Evolutionary conservation across 352 stramenopile genomes (phyloP), one percentile per base, ranked within the genome.

Genomic region (Pythium utonaiense): DNA sequence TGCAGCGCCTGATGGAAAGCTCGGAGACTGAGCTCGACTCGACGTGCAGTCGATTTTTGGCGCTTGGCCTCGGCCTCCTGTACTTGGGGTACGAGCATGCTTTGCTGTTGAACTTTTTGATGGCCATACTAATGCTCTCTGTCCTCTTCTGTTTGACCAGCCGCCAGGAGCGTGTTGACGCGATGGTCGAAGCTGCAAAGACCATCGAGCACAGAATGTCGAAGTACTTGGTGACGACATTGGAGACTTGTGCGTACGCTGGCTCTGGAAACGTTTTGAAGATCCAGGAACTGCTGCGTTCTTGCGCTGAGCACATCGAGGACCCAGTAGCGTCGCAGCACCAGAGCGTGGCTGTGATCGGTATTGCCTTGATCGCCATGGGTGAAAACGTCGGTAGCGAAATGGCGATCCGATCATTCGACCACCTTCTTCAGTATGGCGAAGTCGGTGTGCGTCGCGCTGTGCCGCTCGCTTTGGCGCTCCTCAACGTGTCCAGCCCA

Each of bases 381-480:
- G 97, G 97, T 42, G 98, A 99, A 75, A 96, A 91, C 63, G 93
- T 98, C 54, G 93, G 94, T 28, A 91, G 88, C 55, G 97, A 99
- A 74, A 99, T 99, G 98, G 93, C 95, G 14, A 90, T 99, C 63
- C 86, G 98, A 62, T 98, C 96, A 40, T 99, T 99, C 69, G 97
- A 99, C 60, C 98, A 99, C 73, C 85, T 99, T 65, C 86, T 99
- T 31, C 98, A 99, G 75, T 99, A 99, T 72, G 98, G 97, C 41
- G 97, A 99, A 75, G 83, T 99, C 33, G 89, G 93, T 6, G 97
- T 99, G 53, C 94, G 97, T 59, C 90, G 97, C 24, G 97, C 96
- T 21, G 96, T 99, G 33, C 97, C 98, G 19, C 83, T 99, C 24
- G 93, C 97, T 10, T 83, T 99, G 53, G 96, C 96, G 51, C 72